A percentile compares a stretch with the other conserved stretches of the same genome.
Conservation (phyloP, 1,284 basidiomycete species). For the Ceratobasidium sp. region DNA sequence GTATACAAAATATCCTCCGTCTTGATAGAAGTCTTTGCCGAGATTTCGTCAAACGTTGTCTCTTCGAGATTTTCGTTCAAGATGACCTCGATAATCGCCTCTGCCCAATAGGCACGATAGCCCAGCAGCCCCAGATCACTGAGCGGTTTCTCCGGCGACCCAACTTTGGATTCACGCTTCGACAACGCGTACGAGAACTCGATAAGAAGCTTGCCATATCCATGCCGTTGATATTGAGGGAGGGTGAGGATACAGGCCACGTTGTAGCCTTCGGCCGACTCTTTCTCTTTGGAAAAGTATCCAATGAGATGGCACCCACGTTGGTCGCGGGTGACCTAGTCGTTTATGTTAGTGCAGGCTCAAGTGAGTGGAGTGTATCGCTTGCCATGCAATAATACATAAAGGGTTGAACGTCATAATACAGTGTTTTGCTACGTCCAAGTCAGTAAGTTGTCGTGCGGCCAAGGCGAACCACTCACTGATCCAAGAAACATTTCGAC, state of each 20-base stretch:
- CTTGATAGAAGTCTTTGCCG: slow-evolving; percentile 95
- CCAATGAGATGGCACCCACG: slow-evolving; percentile 95
- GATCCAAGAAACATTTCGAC: slow-evolving; percentile 98
- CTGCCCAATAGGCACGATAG: slow-evolving; percentile 98
- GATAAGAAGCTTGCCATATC: slow-evolving; percentile 95
- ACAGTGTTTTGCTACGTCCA: slow-evolving; percentile 87
- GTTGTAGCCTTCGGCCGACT: slow-evolving; percentile 98
- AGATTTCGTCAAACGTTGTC: slow-evolving; percentile 96
- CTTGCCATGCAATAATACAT: slow-evolving; percentile 98
- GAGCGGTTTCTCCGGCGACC: slow-evolving; percentile 97
- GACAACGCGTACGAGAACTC: slow-evolving; percentile 99
- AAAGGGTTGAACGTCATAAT: slow-evolving; percentile 99
- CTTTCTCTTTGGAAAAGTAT: slow-evolving; percentile 99
- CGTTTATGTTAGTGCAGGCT: slow-evolving; percentile 48
- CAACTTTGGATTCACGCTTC: slow-evolving; percentile 96
- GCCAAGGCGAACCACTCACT: slow-evolving; percentile 66
- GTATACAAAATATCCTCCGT: slow-evolving; percentile 99
- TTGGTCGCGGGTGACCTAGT: slow-evolving; percentile 85
- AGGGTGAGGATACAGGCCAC: slow-evolving; percentile 98
- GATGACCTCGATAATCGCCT: slow-evolving; percentile 94
- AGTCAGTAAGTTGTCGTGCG: slow-evolving; percentile 52
- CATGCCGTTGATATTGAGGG: slow-evolving; percentile 96
- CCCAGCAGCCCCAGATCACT: slow-evolving; percentile 93
- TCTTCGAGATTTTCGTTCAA: slow-evolving; percentile 79
- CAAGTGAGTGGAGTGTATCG: slow-evolving; percentile 46